phyloP scores from a whole-genome alignment of 352 stramenopile genomes.

The Globisporangium iwayamae region DNA sequence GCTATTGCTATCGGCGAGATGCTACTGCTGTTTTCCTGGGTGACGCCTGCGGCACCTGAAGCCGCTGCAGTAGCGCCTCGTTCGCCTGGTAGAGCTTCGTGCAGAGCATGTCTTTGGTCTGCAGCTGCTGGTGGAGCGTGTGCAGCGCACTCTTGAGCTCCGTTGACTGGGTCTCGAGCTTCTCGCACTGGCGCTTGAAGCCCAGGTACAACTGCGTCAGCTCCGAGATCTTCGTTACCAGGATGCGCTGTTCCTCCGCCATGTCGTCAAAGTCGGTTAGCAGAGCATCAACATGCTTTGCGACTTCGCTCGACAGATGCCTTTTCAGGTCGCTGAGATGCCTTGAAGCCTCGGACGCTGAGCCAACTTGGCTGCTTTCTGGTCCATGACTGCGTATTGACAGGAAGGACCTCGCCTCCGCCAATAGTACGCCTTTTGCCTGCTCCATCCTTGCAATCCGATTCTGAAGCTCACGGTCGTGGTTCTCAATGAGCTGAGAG shows the following conservation, averaged over 20 bases:
- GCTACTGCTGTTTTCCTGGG: neutral
- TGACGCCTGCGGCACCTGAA: constrained; percentile 21
- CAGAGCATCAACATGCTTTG: constrained; percentile 42
- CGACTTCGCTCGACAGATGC: constrained; percentile 45
- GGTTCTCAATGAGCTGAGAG: constrained; percentile 21
- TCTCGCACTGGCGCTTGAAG: constrained; percentile 47
- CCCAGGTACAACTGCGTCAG: constrained; percentile 53
- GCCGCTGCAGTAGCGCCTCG: constrained; percentile 44
- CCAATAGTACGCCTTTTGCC: constrained; percentile 34
- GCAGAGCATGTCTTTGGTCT: constrained; percentile 48
- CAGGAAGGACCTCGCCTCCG: constrained; percentile 43
- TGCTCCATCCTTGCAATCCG: constrained; percentile 43
- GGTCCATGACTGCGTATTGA: constrained; percentile 10
- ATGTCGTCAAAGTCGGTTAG: constrained; percentile 58
- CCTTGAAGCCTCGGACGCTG: constrained; percentile 9
- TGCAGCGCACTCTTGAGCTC: constrained; percentile 32
- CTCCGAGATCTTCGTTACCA: constrained; percentile 59
- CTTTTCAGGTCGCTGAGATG: constrained; percentile 38
- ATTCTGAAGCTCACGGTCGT: constrained; percentile 38
- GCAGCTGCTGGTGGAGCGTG: constrained; percentile 36
- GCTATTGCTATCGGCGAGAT: neutral
- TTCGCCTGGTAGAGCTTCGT: constrained; percentile 68
- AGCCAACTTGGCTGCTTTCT: neutral
- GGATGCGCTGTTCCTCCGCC: constrained; percentile 45
- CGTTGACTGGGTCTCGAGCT: constrained; percentile 31